Conservation (phyloP, 202 grass and related monocot species). For the Zoysia matrella region DNA sequence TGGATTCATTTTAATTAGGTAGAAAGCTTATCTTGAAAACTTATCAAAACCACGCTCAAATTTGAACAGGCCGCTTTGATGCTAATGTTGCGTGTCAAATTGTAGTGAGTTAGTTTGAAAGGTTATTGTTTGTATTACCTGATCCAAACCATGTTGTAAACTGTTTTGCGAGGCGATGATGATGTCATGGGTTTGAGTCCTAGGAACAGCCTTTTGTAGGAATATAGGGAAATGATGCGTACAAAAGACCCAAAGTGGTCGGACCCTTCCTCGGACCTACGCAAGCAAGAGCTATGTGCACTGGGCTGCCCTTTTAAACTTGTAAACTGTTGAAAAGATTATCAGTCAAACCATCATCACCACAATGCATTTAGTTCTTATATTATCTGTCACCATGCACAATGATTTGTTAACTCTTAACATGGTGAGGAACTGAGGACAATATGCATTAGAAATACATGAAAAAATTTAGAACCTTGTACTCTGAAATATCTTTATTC, state of each 20-base stretch:
- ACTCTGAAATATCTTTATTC: conserved; percentile 17
- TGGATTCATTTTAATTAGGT: not conserved
- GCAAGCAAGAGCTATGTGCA: too few relatives aligned
- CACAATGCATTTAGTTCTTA: not conserved
- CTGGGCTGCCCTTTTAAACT: not conserved
- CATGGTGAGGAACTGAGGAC: not conserved
- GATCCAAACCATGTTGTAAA: not conserved
- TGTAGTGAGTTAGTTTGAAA: not conserved
- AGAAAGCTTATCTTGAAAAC: conserved; percentile 7
- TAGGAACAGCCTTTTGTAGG: too few relatives aligned
- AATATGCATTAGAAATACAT: not conserved
- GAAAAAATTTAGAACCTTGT: not conserved
- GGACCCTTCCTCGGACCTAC: too few relatives aligned
- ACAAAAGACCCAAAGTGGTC: too few relatives aligned
- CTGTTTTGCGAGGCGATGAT: too few relatives aligned
- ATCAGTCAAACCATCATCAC: not conserved
- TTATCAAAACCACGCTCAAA: conserved; percentile 2
- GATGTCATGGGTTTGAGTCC: too few relatives aligned
- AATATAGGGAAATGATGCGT: too few relatives aligned
- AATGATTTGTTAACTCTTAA: not conserved
- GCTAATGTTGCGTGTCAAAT: not conserved
- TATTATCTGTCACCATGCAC: conserved; percentile 13
- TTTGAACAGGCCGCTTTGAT: conserved; percentile 17
- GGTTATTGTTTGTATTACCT: conserved; percentile 7
- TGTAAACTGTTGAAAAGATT: not conserved